Evolutionary conservation across 1,284 basidiomycete species (phyloP).

Genomic region (Ceratobasidium sp.): DNA sequence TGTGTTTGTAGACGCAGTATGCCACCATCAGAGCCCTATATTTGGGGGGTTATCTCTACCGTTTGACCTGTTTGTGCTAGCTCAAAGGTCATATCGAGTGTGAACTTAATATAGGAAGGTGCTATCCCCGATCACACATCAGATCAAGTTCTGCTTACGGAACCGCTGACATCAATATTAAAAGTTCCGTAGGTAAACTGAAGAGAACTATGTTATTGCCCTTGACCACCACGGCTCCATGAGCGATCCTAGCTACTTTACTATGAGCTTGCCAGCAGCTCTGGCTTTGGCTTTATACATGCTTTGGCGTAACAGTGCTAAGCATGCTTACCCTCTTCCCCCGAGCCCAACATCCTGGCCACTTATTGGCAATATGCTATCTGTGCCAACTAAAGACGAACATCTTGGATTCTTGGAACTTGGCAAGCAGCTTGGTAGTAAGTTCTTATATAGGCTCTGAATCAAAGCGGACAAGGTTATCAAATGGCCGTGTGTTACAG

Average conservation of each 20-base stretch:
- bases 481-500: neutral
- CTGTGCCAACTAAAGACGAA: neutral
- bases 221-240: conserved; percentile 7
- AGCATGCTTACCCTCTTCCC: neutral
- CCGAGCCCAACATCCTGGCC: neutral
- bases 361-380: neutral
- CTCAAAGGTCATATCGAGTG: too few species aligned
- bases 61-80: too few species aligned
- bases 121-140: too few species aligned
- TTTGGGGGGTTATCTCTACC: too few species aligned
- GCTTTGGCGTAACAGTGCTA: neutral
- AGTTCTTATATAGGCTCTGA: neutral
- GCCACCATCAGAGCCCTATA: too few species aligned
- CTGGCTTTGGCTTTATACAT: neutral
- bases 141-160: too few species aligned
- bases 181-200: neutral
- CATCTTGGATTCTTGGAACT: conserved; percentile 2
- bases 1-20: too few species aligned
- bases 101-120: too few species aligned
- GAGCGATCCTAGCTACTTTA: neutral
- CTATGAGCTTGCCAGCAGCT: neutral
- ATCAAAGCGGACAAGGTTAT: neutral
- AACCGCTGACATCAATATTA: too few species aligned
- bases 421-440: neutral
- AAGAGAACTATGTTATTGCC: neutral